Percentiles rank a stretch among this genome's conserved stretches.
Conservation (phyloP, 805 yeast genomes). For the Brettanomyces bruxellensis region DNA sequence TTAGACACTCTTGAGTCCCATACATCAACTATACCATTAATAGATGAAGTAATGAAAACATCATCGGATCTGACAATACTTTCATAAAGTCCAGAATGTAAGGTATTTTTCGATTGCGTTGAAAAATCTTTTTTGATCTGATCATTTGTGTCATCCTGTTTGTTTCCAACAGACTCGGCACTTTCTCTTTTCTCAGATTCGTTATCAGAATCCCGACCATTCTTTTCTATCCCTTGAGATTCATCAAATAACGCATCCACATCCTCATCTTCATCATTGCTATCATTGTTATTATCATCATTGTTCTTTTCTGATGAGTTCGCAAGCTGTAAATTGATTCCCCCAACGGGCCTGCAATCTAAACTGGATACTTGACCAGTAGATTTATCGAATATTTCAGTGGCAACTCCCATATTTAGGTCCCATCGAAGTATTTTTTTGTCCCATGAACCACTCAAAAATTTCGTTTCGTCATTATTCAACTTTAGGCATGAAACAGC, state of each 20-base stretch:
- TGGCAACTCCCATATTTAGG: conserved; percentile 55
- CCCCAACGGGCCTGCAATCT: conserved; percentile 58
- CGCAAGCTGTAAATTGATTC: conserved; percentile 29
- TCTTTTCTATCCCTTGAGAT: conserved; percentile 28
- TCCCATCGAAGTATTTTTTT: conserved; percentile 77
- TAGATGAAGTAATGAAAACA: conserved; percentile 68
- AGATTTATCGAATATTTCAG: conserved; percentile 41
- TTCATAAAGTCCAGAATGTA: conserved; percentile 17
- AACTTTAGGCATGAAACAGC: conserved; percentile 68
- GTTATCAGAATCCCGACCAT: conserved; percentile 9
- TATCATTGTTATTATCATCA: conserved; percentile 1
- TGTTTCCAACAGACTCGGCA: conserved; percentile 8
- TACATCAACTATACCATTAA: conserved; percentile 71
- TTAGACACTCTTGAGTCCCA: conserved; percentile 66
- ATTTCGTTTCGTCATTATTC: conserved; percentile 49
- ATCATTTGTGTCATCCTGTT: conserved; percentile 16
- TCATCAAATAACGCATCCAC: conserved; percentile 40
- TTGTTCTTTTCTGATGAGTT: conserved; percentile 18
- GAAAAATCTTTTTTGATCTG: conserved; percentile 14
- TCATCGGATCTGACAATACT: conserved; percentile 26
- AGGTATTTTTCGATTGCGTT: conserved; percentile 37
- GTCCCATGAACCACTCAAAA: conserved; percentile 90
- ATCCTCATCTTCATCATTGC: not conserved
- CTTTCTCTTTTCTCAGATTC: conserved; percentile 6
- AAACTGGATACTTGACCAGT: conserved; percentile 76